Conservation (phyloP, 2,329 filamentous ascomycete species). For the Didymella arachidicola region DNA sequence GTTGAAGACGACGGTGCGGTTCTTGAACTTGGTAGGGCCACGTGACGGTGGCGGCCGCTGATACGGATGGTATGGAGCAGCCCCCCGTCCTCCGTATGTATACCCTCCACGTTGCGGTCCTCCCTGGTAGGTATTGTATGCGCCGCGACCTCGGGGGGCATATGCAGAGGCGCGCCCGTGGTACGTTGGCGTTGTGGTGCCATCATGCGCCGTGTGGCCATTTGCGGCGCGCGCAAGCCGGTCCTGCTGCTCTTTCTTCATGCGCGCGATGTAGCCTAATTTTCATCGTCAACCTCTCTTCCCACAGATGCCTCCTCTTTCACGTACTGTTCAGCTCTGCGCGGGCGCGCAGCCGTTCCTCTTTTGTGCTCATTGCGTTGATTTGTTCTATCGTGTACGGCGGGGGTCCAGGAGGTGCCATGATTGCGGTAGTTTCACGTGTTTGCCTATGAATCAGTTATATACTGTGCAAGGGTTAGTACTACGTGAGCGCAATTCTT, state of each 20-base stretch:
- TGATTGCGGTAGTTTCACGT: slow-evolving; percentile 18
- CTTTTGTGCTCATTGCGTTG: slow-evolving; percentile 31
- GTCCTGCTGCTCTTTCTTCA: slow-evolving; percentile 33
- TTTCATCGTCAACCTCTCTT: slow-evolving; percentile 20
- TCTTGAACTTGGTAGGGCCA: slow-evolving; percentile 19
- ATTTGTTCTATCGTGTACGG: slow-evolving; percentile 39
- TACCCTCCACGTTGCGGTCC: slow-evolving; percentile 24
- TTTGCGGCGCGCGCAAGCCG: slow-evolving; percentile 17
- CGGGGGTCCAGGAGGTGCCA: slow-evolving; percentile 36
- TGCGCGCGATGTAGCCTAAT: slow-evolving; percentile 31
- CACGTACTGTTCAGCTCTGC: slow-evolving; percentile 42
- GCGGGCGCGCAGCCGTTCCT: slow-evolving; percentile 30
- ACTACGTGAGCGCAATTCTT: slow-evolving; percentile 20
- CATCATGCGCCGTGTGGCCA: slow-evolving; percentile 11
- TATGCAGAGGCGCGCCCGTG: background rate
- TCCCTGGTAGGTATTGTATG: slow-evolving; percentile 3
- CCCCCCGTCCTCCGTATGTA: slow-evolving; percentile 16
- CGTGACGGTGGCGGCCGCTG: slow-evolving; percentile 21
- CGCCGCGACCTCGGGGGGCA: slow-evolving; percentile 10
- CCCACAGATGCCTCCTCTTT: slow-evolving; percentile 14
- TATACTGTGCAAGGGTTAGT: slow-evolving; percentile 18
- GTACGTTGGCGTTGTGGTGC: slow-evolving; percentile 5
- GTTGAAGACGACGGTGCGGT: slow-evolving; percentile 26
- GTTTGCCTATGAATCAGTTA: slow-evolving; percentile 14
- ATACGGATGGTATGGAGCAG: slow-evolving; percentile 34